Conservation (phyloP, 768 basidiomycete genomes). For the Termitomyces sp. region DNA sequence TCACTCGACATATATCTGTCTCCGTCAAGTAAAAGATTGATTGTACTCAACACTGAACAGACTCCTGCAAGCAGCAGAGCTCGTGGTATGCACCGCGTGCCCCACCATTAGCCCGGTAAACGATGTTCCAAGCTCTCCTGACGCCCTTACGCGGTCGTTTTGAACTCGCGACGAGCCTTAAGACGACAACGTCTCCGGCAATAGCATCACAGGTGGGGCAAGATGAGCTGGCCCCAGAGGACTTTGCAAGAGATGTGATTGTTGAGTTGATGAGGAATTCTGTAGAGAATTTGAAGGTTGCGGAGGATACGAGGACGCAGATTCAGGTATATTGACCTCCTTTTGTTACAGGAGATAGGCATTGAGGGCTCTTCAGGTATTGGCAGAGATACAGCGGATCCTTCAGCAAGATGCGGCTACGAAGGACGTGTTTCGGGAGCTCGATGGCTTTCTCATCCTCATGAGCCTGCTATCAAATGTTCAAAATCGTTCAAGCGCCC, state of each 20-base stretch:
- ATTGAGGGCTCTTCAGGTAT: conserved; percentile 34
- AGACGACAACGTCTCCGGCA: conserved; percentile 12
- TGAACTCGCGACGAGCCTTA: conserved; percentile 34
- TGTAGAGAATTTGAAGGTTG: conserved; percentile 64
- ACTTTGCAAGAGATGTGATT: conserved; percentile 70
- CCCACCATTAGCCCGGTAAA: background rate
- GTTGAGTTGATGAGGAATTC: conserved; percentile 65
- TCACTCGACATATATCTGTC: conserved; percentile 6
- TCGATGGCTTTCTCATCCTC: conserved; percentile 75
- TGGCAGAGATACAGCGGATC: conserved; percentile 62
- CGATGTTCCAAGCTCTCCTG: conserved; percentile 54
- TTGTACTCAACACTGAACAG: conserved; percentile 4
- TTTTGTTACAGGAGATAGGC: background rate
- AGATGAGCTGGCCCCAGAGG: conserved; percentile 51
- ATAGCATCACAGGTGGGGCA: conserved; percentile 24
- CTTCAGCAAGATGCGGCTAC: conserved; percentile 61
- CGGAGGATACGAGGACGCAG: conserved; percentile 38
- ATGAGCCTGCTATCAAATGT: conserved; percentile 69
- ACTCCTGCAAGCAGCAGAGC: conserved; percentile 1
- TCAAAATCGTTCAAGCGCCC: conserved; percentile 24
- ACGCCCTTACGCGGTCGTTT: conserved; percentile 55
- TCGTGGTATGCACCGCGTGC: conserved; percentile 6
- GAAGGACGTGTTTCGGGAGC: conserved; percentile 73
- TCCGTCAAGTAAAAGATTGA: conserved; percentile 7
- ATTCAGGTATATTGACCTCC: conserved; percentile 42